Percentiles rank a stretch among this genome's conserved stretches.
Evolutionary conservation across 345 rosid species (phyloP).

Genomic region (Camelina hispida): DNA sequence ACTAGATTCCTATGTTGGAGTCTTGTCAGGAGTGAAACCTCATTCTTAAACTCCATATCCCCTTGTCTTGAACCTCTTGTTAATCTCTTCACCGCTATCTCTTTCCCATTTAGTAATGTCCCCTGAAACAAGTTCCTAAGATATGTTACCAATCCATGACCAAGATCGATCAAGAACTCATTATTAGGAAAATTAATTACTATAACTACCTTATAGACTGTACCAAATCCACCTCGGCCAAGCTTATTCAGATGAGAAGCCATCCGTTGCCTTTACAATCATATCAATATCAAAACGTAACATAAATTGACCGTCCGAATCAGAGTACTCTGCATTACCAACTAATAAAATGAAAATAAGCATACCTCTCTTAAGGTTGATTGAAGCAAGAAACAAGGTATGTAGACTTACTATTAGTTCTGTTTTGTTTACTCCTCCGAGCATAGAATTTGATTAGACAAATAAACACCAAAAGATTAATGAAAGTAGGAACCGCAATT

Average conservation of each 20-base stretch:
- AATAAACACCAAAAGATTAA: conserved; percentile 3
- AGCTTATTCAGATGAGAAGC: conserved; percentile 37
- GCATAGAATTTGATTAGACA: not conserved
- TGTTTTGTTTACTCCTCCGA: not conserved
- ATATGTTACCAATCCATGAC: not conserved
- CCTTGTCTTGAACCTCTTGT: conserved; percentile 51
- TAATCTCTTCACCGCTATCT: conserved; percentile 56
- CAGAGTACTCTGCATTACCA: conserved; percentile 6
- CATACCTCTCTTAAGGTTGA: not conserved
- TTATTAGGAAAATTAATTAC: not conserved
- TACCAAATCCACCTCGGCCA: conserved; percentile 48
- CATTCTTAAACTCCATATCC: conserved; percentile 52
- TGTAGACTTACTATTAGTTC: not conserved
- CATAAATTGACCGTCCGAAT: conserved; percentile 1
- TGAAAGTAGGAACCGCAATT: conserved; percentile 10
- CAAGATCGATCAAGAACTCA: not conserved
- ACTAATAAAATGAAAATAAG: not conserved
- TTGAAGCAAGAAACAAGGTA: not conserved
- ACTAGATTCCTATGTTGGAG: conserved; percentile 64
- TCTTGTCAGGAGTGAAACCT: conserved; percentile 50
- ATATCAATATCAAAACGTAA: conserved; percentile 1
- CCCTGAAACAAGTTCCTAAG: conserved; percentile 43
- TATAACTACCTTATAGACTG: conserved; percentile 40
- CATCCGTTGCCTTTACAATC: not conserved
- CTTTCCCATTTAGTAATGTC: conserved; percentile 39